phyloP scores from a whole-genome alignment of 176 grass and related monocot genomes.

The Oryza australiensis region DNA sequence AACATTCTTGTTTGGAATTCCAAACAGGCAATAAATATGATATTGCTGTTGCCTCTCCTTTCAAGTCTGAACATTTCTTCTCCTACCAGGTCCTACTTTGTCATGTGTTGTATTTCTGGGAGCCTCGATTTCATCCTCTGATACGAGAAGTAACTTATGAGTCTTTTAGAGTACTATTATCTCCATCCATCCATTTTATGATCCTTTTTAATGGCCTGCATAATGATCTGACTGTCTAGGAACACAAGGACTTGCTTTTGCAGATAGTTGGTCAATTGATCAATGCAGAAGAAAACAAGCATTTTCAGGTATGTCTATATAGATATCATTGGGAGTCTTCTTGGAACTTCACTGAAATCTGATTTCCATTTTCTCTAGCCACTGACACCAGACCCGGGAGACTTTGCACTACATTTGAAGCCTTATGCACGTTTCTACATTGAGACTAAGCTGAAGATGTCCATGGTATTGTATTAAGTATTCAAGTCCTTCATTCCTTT shows the following conservation, averaged over 20 bases:
- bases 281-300: not conserved
- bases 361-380: not conserved
- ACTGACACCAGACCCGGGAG: not conserved
- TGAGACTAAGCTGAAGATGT: not conserved
- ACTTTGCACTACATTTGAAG: slow-evolving; percentile 6
- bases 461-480: slow-evolving; percentile 8
- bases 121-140: slow-evolving; percentile 26
- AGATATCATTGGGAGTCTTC: not conserved
- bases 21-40: no score
- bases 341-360: not conserved
- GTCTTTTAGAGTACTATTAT: not conserved
- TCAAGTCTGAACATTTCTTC: not conserved
- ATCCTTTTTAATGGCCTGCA: not conserved
- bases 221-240: slow-evolving; percentile 8
- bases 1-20: no score
- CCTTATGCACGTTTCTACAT: slow-evolving; percentile 22
- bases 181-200: not conserved
- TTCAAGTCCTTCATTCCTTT: not conserved
- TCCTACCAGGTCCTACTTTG: not conserved
- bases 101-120: slow-evolving; percentile 9
- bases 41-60: not conserved
- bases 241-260: slow-evolving; percentile 13
- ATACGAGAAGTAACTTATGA: slow-evolving; percentile 8
- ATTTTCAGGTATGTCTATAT: not conserved
- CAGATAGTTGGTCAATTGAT: slow-evolving; percentile 6